phyloP scores from a whole-genome alignment of 768 basidiomycete genomes.

The Chalciporus chontae region DNA sequence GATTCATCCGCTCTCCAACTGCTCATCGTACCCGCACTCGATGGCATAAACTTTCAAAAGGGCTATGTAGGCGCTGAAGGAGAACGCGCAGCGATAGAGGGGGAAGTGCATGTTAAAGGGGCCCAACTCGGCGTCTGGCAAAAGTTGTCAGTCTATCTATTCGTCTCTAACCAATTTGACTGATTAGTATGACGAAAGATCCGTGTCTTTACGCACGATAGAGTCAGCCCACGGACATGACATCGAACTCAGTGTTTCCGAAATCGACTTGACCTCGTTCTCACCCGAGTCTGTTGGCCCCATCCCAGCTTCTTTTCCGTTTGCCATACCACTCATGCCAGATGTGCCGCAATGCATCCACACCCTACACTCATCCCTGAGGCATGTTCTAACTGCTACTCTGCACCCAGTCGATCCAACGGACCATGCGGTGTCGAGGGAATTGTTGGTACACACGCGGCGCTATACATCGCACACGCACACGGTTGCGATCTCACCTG shows the following conservation, averaged over 20 bases:
- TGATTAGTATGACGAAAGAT: conserved; percentile 37
- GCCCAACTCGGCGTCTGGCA: conserved; percentile 54
- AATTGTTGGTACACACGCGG: conserved; percentile 64
- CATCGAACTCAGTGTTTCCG: conserved; percentile 62
- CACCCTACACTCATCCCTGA: conserved; percentile 69
- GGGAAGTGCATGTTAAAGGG: conserved; percentile 83
- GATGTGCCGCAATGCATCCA: conserved; percentile 84
- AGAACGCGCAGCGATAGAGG: conserved; percentile 80
- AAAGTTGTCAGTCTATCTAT: conserved; percentile 58
- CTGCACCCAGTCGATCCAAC: conserved; percentile 49
- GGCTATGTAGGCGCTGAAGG: conserved; percentile 83
- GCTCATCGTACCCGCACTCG: conserved; percentile 66
- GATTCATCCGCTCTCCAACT: conserved; percentile 51
- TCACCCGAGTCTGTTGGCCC: conserved; percentile 32
- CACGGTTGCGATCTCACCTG: conserved; percentile 54
- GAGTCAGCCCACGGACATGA: conserved; percentile 59
- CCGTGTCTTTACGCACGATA: conserved; percentile 60
- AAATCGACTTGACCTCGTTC: conserved; percentile 53
- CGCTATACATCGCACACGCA: conserved; percentile 68
- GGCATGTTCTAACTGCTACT: conserved; percentile 66
- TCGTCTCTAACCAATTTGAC: conserved; percentile 12
- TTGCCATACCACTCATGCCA: conserved; percentile 71
- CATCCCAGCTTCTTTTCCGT: conserved; percentile 67
- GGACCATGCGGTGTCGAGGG: conserved; percentile 44
- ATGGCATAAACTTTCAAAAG: conserved; percentile 77